Evolutionary conservation across 108 stramenopile species (phyloP).

Genomic region (Skeletonema grethae): DNA sequence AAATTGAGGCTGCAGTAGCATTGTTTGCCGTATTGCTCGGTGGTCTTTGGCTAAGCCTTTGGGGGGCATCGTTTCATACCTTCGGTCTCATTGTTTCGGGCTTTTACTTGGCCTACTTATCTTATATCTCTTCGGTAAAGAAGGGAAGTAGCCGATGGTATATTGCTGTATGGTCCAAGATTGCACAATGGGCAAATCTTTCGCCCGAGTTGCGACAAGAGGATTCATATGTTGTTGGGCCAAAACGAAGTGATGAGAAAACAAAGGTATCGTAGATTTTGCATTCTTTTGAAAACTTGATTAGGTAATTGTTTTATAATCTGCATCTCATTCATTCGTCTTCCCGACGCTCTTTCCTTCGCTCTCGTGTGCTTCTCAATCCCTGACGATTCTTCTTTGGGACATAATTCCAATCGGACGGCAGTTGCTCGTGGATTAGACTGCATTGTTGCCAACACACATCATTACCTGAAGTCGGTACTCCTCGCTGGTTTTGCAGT

Average conservation of each 20-base stretch:
- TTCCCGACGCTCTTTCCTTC: slow-evolving; percentile 21
- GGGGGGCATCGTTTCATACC: slow-evolving; percentile 22
- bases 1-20: slow-evolving; percentile 12
- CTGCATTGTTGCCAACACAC: slow-evolving; percentile 42
- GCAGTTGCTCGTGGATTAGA: neutral
- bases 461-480: slow-evolving; percentile 25
- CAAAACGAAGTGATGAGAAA: neutral
- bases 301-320: neutral
- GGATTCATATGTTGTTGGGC: slow-evolving; percentile 32
- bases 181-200: slow-evolving; percentile 37
- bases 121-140: slow-evolving; percentile 12
- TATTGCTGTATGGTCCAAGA: slow-evolving; percentile 39
- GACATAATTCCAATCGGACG: slow-evolving; percentile 26
- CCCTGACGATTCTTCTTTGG: slow-evolving; percentile 32
- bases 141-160: slow-evolving; percentile 29
- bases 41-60: slow-evolving; percentile 15
- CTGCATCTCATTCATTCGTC: neutral
- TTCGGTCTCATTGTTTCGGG: slow-evolving; percentile 8
- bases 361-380: slow-evolving; percentile 28
- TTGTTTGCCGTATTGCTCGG: slow-evolving; percentile 21
- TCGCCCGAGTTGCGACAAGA: slow-evolving; percentile 46
- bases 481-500: slow-evolving; percentile 23
- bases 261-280: neutral
- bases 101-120: slow-evolving; percentile 1
- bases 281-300: neutral